These are phyloP conservation scores for Plasmodium blacklocki DNA, from an alignment of 169 alveolate species.

Conservation along the genomic window DNA sequence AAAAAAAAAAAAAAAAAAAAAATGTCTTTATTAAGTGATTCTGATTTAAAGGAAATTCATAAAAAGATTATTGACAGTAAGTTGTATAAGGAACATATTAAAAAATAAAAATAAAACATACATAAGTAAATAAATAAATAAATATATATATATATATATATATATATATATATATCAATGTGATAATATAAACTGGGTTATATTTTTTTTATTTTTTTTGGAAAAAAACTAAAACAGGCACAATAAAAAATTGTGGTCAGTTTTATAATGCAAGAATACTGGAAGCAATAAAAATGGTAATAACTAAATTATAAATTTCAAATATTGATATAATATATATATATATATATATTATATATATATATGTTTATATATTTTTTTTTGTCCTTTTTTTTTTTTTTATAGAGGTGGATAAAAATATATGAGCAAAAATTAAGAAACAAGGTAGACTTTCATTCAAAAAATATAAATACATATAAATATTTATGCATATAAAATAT, in stretches of 20 bases:
- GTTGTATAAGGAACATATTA: no score
- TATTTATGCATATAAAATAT: background rate
- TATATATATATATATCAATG: no score
- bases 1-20: constrained; percentile 6
- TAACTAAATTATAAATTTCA: background rate
- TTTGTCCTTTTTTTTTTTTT: background rate
- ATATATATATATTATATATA: background rate
- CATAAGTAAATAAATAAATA: no score
- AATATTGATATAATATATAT: background rate
- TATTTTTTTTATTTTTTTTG: background rate
- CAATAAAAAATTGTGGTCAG: constrained; percentile 52
- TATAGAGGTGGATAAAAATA: constrained; percentile 43
- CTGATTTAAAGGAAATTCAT: constrained; percentile 46
- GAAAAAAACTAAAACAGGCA: background rate
- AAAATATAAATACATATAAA: background rate
- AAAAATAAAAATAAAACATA: no score
- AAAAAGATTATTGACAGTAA: constrained; percentile 44
- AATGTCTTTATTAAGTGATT: constrained; percentile 52
- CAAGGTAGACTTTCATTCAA: background rate
- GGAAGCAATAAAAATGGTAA: constrained; percentile 40
- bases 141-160: no score
- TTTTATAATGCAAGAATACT: constrained; percentile 52
- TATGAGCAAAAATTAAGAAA: constrained; percentile 34
- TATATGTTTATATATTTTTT: background rate
- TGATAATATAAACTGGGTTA: no score